phyloP scores from a whole-genome alignment of 164 flowering plant genomes.

The Kalanchoe fedtschenkoi region DNA sequence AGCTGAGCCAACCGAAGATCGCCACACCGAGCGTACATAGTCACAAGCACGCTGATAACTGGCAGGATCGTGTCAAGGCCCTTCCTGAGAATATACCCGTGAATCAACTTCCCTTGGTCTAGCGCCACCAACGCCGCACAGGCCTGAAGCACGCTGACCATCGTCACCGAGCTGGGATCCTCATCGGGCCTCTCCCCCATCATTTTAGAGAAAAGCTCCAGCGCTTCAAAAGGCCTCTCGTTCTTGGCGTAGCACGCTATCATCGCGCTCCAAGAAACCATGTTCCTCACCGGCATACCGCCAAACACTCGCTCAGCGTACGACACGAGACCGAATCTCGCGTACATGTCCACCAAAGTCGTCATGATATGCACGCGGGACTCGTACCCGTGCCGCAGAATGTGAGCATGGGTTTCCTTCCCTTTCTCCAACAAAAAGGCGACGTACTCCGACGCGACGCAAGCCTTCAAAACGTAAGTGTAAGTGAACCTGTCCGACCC shows the following conservation, averaged over 20 bases:
- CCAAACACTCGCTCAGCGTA: constrained; percentile 52
- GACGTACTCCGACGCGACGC: constrained; percentile 34
- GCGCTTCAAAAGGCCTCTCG: constrained; percentile 53
- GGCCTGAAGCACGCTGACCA: constrained; percentile 89
- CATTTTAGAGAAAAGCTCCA: constrained; percentile 60
- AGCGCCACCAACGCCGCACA: constrained; percentile 63
- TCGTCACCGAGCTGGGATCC: constrained; percentile 64
- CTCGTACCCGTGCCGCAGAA: constrained; percentile 58
- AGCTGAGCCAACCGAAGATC: constrained; percentile 31
- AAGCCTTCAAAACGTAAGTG: constrained; percentile 71
- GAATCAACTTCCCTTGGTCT: constrained; percentile 63
- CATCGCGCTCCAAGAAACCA: constrained; percentile 93
- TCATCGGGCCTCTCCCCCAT: constrained; percentile 25
- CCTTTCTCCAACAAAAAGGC: constrained; percentile 28
- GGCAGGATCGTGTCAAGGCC: constrained; percentile 63
- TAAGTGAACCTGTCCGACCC: constrained; percentile 72
- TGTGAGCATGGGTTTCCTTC: constrained; percentile 65
- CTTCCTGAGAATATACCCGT: constrained; percentile 57
- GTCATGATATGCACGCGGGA: constrained; percentile 52
- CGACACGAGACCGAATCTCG: constrained; percentile 45
- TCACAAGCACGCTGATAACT: constrained; percentile 42
- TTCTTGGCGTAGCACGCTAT: constrained; percentile 71
- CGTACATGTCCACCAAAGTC: constrained; percentile 78
- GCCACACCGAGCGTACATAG: constrained; percentile 79
- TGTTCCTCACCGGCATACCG: constrained; percentile 50